Base-by-base conservation (phyloP, 345 rosid species). In the Toxicodendron radicans region DNA sequence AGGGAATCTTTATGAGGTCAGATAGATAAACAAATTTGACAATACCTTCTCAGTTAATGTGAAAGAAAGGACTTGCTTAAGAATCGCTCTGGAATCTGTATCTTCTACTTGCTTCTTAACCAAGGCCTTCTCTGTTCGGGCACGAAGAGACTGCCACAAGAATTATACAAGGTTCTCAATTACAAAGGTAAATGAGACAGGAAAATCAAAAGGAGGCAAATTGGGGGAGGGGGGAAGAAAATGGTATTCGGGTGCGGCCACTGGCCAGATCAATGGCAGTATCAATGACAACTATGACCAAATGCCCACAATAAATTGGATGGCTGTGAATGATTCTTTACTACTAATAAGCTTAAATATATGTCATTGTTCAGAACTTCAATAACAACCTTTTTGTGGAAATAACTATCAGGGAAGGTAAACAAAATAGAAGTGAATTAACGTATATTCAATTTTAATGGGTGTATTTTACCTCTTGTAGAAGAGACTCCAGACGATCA, bases 401-500 rank as follows among this genome's bases (percentile, higher is more conserved):
- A 17, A 57, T 61, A 24, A 35, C 14, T 20, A 17, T 61, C 41
- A 10, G 48, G 57, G 13, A 16, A 4, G 45, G 2, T 9, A 33
- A 30, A 58, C 32, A 58, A 7, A 45, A 64, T 7, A 52, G 8
- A 32, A 13, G 6, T 13, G 41, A 45, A 23, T 48, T 16, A 46
- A 45, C n/a, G 51, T 49, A 12, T 64, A 59, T 21, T 21, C 24
- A 75, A 59, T 30, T 58, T 11, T 7, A 58, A 16, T 58, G 14
- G 6, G 30, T 10, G 2, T 35, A 80, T 53, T 84, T 79, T 76
- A 92, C 98, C 97, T 94, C 98, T 3, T 87, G 75, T 71, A 94
- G 73, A 71, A 94, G 82, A 75, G 97, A 94, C 75, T 94, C 97
- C 71, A 94, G 85, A 23, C 98, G 97, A 85, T 94, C 97, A 78